Base-by-base conservation (phyloP, 768 basidiomycete genomes). In the Leccinum broughii region DNA sequence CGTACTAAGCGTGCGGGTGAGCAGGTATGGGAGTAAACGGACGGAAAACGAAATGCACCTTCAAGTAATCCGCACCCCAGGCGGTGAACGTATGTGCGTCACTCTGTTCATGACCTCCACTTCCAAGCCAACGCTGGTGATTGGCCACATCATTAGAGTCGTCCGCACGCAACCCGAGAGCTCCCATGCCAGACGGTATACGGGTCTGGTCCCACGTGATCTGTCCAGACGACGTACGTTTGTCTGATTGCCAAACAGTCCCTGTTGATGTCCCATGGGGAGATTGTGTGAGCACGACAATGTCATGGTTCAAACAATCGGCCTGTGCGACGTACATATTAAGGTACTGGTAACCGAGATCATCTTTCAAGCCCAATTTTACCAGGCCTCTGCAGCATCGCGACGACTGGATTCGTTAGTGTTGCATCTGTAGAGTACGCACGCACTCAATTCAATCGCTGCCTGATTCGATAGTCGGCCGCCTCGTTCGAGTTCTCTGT, bases 401-500 rank as follows among this genome's bases (percentile, higher is more conserved):
- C 34, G 57, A 51, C 62, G 62, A 8, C 59, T 48, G 3, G 30
- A 28, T 48, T 62, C 63, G 14, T 17, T 2, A 2, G 61, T 62
- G 11, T 56, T 1, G 48, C 63, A 64, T 37, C 63, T 64, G 26
- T n/a, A 39, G 39, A n/a, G 11, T 22, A 24, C 7, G 1, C 44
- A 14, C 13, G 6, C 8, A 7, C 5, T 34, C 2, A 26, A 15
- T 13, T 22, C 5, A 22, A 24, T 48, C 2, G 4, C 9, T 57
- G 46, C 14, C 34, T 26, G 24, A 87, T 81, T 53, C 94, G 86
- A 71, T 98, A 98, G 70, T 98, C 95, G 6, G 91, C 88, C 69
- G 24, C 24, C 24, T 99, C 97, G 65, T 93, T 94, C 0, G 94
- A 88, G 64, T 90, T 93, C 72, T 96, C 96, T 13, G 90, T 92